Conservation (phyloP, 768 basidiomycete species). For the Mycena alexandri region DNA sequence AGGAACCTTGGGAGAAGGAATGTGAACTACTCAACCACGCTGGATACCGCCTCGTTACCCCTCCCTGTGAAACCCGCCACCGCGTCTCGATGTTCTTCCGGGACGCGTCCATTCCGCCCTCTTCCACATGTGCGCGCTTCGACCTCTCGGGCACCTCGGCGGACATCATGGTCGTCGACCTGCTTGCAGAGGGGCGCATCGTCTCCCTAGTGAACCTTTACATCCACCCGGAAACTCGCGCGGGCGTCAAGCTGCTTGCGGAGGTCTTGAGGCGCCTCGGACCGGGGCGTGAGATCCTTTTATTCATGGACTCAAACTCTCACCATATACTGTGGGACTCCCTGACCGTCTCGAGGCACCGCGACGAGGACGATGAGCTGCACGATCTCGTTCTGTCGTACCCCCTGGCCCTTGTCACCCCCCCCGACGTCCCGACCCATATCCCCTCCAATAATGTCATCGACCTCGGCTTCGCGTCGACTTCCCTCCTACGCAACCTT, state of each 20-base stretch:
- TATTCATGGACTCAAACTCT: no score
- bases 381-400: constrained; percentile 3
- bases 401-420: no score
- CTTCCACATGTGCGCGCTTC: neutral
- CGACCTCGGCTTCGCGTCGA: constrained; percentile 5
- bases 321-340: no score
- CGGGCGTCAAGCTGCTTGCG: no score
- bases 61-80: constrained; percentile 3
- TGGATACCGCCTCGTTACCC: constrained; percentile 2
- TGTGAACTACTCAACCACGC: neutral
- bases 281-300: no score
- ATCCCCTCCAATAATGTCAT: constrained; percentile 4
- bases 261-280: neutral
- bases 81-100: constrained; percentile 7
- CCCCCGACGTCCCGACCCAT: constrained; percentile 8
- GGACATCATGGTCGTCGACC: constrained; percentile 1
- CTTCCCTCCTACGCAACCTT: neutral
- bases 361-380: neutral
- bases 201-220: no score
- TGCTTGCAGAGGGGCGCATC: no score
- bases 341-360: no score
- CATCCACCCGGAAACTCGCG: no score
- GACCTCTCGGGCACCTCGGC: constrained; percentile 2
- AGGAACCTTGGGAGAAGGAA: constrained; percentile 12
- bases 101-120: neutral